Evolutionary conservation across 495 filamentous ascomycete genomes (phyloP), one percentile per base, ranked within the genome.

Genomic region (Sabuloglossum arenarium): DNA sequence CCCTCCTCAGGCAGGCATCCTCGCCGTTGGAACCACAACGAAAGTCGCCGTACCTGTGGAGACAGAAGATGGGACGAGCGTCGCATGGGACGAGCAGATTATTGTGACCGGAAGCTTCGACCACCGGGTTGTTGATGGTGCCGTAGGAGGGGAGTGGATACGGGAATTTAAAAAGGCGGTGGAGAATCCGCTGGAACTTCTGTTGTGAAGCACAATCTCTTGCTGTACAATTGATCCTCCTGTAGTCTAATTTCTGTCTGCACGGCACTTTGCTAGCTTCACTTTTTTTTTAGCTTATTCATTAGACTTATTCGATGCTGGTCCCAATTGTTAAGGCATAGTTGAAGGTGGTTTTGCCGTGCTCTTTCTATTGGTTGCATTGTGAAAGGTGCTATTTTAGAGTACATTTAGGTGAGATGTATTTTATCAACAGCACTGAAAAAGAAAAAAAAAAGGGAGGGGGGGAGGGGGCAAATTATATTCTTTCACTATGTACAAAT

Each of bases 11-110:
- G 89, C 93, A 45, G 81, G 79, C 65, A 99, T 99, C 69, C 77
- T 99, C 57, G 93, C 93, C 47, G 86, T 99, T 53, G 93, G 93
- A 58, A 90, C 87, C 56, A 82, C 82, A 59, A 85, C 85, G 73
- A 97, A 96, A 81, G 90, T 97, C 53, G 85, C 93, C 30, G 75
- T 94, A 30, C 88, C 87, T 19, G 79, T 80, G 53, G 86, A 90
- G 76, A 82, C 75, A 37, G 85, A 87, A 67, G 89, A 94, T 54
- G 89, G 87, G 31, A 80, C 79, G 45, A 68, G 72, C 19, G 75
- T 95, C 49, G 86, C 86, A 71, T 99, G 87, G 86, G 93, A 96
- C 61, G 90, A 97, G 61, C 88, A 97, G 79, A 94, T 97, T 58
- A 75, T 86, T 39, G 81, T 96, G 29, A 96, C 88, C 9, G 89